Evolutionary conservation across 441 rosid species (phyloP).

Genomic region (Isatis lusitanica): DNA sequence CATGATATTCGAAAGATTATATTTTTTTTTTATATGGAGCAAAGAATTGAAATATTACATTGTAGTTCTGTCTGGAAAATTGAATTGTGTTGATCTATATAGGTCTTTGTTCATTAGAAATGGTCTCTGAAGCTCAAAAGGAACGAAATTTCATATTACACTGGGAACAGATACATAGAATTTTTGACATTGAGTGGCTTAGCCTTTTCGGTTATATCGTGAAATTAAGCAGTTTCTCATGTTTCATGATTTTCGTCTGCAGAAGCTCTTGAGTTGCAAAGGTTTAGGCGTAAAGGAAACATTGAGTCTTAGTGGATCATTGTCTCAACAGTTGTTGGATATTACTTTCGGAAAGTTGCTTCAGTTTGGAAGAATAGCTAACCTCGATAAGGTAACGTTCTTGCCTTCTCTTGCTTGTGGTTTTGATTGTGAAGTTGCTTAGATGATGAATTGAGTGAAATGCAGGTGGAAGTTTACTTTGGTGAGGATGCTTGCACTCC

Average conservation of each 20-base stretch:
- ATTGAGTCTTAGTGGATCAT: constrained; percentile 39
- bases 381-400: constrained; percentile 66
- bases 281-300: constrained; percentile 56
- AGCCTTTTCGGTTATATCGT: neutral
- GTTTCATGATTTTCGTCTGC: constrained; percentile 10
- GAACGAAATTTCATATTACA: neutral
- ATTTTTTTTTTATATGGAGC: neutral
- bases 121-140: neutral
- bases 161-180: neutral
- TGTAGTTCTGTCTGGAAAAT: neutral
- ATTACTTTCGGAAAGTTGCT: constrained; percentile 50
- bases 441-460: constrained; percentile 26
- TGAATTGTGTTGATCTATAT: neutral
- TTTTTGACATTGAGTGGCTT: no score
- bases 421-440: neutral
- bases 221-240: neutral
- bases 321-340: constrained; percentile 41
- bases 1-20: no score
- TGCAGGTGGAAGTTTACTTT: constrained; percentile 91
- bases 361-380: constrained; percentile 63
- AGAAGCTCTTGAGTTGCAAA: constrained; percentile 59
- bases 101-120: neutral
- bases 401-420: neutral
- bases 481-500: constrained; percentile 45
- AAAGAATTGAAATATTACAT: neutral